phyloP scores from a whole-genome alignment of 2,329 filamentous ascomycete species.

The Penicillium olsonii region DNA sequence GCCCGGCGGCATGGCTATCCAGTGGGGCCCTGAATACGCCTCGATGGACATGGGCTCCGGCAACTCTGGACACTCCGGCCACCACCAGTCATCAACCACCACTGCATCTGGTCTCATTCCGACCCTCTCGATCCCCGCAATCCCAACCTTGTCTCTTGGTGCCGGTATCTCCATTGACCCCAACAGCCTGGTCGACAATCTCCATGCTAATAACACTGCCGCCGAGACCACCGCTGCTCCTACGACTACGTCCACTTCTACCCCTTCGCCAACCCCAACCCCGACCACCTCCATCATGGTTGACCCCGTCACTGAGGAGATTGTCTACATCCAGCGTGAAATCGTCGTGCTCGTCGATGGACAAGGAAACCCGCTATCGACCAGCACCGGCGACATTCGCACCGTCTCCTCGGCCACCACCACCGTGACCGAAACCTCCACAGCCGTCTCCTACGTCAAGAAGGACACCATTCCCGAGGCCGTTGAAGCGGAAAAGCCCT shows the following conservation, averaged over 20 bases:
- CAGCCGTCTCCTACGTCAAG: conserved; percentile 25
- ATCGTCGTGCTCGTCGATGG: conserved; percentile 31
- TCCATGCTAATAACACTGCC: not conserved
- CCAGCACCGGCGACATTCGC: conserved; percentile 23
- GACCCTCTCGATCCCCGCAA: conserved; percentile 5
- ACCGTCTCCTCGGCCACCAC: conserved; percentile 28
- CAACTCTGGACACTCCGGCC: not conserved
- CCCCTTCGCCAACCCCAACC: conserved; percentile 25
- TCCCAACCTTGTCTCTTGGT: conserved; percentile 13
- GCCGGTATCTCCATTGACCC: conserved; percentile 7
- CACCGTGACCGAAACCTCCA: conserved; percentile 26
- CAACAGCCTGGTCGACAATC: conserved; percentile 6
- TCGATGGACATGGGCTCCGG: conserved; percentile 14
- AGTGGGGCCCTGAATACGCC: conserved; percentile 47
- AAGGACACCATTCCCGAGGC: conserved; percentile 17
- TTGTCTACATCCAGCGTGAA: conserved; percentile 34
- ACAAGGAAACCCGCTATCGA: conserved; percentile 26
- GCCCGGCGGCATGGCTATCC: conserved; percentile 63
- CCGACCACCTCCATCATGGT: conserved; percentile 27
- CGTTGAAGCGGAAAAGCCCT: conserved; percentile 20
- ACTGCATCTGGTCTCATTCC: not conserved
- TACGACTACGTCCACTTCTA: conserved; percentile 17
- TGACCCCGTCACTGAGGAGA: conserved; percentile 26
- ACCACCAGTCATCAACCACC: not conserved
- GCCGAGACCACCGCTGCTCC: conserved; percentile 5